Evolutionary conservation across 23 red algal genomes (phyloP), one percentile per base, ranked within the genome.

Genomic region (Gracilaria vermiculophylla): DNA sequence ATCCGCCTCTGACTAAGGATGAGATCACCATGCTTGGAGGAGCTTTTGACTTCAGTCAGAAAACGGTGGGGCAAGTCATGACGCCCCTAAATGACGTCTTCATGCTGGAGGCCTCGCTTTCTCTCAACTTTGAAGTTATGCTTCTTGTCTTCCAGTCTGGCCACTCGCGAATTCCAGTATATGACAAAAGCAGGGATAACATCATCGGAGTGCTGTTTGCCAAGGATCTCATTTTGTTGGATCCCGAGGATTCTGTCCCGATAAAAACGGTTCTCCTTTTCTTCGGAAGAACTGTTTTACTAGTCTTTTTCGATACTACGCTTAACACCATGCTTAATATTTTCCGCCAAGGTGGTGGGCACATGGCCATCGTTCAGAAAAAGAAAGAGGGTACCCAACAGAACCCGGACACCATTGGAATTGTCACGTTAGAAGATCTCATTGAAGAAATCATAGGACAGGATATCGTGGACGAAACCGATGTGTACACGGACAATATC

Each of bases 401-500:
- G 24, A 36, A 85, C 42, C 58, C 58, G 55, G 77, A 40, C 16
- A 93, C 90, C 5, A 52, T 99, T 44, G 97, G 97, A 27, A 82
- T 99, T 42, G 81, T 95, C 25, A 99, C 97, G 5, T 71, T 99
- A 41, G 97, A 99, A 53, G 97, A 99, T 89, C 78, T 99, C 23
- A 93, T 99, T 73, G 97, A 99, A 42, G 97, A 99, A 73, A 73
- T 99, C 16, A 95, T 99, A 70, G 92, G 89, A 25, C 71, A 93
- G 62, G 97, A 99, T 76, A 94, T 99, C 54, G 87, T 99, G 37
- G 97, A 99, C 64, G 97, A 99, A 78, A 99, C 97, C 24, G 97
- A 99, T 86, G 97, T 95, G 20, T 99, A 95, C 43, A 76, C 57
- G 16, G 89, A 96, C 70, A 99, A 99, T 45, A 53, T 77, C 43